Evolutionary conservation across 345 rosid species (phyloP).

Genomic region (Eutrema heterophyllum): DNA sequence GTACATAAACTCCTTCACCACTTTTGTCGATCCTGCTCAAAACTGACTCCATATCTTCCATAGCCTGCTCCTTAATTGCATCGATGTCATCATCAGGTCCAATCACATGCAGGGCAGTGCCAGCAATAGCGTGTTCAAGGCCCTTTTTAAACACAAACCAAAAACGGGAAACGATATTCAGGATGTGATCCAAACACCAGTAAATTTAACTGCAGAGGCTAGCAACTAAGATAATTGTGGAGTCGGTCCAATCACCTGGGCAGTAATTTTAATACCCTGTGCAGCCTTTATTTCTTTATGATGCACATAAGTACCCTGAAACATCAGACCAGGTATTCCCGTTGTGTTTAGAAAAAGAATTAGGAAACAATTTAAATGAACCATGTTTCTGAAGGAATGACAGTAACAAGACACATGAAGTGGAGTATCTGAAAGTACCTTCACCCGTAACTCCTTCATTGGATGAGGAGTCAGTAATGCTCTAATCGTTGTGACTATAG

Average conservation of each 20-base stretch:
- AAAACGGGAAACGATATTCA: not conserved
- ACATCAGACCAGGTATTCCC: slow-evolving; percentile 24
- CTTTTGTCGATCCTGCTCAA: slow-evolving; percentile 80
- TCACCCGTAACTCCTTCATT: slow-evolving; percentile 94
- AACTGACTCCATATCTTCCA: slow-evolving; percentile 87
- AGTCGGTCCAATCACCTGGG: slow-evolving; percentile 51
- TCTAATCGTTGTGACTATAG: slow-evolving; percentile 81
- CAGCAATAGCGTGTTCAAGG: slow-evolving; percentile 94
- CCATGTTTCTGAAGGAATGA: not conserved
- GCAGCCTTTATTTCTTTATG: slow-evolving; percentile 93
- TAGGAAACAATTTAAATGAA: not conserved
- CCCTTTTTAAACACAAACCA: slow-evolving; percentile 43
- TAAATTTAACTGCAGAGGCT: not conserved
- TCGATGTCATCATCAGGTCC: slow-evolving; percentile 78
- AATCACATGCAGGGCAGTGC: slow-evolving; percentile 78
- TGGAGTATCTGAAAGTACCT: slow-evolving; percentile 41
- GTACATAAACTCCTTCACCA: slow-evolving; percentile 93
- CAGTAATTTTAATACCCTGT: slow-evolving; percentile 89
- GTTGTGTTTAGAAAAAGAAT: not conserved
- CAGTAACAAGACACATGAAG: not conserved
- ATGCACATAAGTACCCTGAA: slow-evolving; percentile 84
- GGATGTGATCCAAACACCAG: slow-evolving; percentile 2
- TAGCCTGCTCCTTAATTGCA: slow-evolving; percentile 56
- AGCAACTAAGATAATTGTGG: not conserved
- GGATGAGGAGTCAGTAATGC: slow-evolving; percentile 95